Conservation (phyloP, 2,329 filamentous ascomycete species). For the Scolecobasidium constrictum region DNA sequence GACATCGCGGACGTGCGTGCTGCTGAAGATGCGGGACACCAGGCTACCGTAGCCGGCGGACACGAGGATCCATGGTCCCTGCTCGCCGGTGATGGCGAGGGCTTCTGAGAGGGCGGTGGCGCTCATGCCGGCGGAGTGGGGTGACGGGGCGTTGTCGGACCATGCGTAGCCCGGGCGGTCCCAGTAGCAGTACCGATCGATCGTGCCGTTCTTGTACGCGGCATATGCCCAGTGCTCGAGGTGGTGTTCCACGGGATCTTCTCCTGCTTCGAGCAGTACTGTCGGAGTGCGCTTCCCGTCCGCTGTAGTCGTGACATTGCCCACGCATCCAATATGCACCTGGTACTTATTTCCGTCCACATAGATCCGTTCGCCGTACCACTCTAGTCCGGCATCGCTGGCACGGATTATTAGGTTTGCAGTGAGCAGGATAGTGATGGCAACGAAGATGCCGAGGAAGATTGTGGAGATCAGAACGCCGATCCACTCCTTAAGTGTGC, state of each 20-base stretch:
- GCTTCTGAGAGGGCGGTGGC: conserved; percentile 82
- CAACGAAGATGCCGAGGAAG: conserved; percentile 55
- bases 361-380: conserved; percentile 64
- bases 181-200: conserved; percentile 86
- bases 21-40: conserved; percentile 84
- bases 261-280: conserved; percentile 75
- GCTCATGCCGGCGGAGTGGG: conserved; percentile 87
- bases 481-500: conserved; percentile 74
- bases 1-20: conserved; percentile 65
- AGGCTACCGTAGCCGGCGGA: conserved; percentile 80
- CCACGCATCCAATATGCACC: conserved; percentile 75
- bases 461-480: conserved; percentile 67
- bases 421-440: conserved; percentile 65
- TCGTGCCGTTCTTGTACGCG: conserved; percentile 67
- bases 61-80: conserved; percentile 79
- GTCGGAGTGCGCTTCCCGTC: conserved; percentile 56
- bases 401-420: conserved; percentile 69
- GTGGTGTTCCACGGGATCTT: conserved; percentile 65
- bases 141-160: conserved; percentile 86
- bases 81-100: conserved; percentile 66
- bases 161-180: conserved; percentile 85
- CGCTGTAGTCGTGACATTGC: conserved; percentile 50
- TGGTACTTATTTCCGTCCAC: conserved; percentile 80
- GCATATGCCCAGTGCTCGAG: conserved; percentile 72
- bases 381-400: conserved; percentile 61